Conservation (phyloP, 2,329 filamentous ascomycete genomes). For the Byssoonygena ceratinophila region DNA sequence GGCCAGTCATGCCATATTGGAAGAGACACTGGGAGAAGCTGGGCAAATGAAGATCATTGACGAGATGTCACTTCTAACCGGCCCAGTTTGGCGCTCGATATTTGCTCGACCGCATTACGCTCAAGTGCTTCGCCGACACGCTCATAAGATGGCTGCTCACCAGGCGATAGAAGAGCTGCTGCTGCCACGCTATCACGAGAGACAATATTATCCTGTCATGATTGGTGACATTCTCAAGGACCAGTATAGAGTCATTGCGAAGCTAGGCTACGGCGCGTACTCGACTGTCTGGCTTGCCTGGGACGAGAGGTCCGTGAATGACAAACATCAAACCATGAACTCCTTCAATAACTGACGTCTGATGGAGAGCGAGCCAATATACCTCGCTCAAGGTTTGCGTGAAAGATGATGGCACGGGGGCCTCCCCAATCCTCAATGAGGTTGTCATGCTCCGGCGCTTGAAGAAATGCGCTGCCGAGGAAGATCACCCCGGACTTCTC, state of each 20-base stretch:
- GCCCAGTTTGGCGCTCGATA: neutral
- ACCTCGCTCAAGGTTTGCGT: constrained; percentile 19
- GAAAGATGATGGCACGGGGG: constrained; percentile 8
- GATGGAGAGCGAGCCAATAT: constrained; percentile 15
- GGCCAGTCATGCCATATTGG: too few relatives aligned
- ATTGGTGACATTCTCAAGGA: constrained; percentile 19
- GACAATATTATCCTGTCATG: constrained; percentile 19
- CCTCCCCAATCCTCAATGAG: constrained; percentile 19
- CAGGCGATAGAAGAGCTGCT: constrained; percentile 9
- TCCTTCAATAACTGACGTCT: constrained; percentile 2
- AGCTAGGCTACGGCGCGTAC: constrained; percentile 22
- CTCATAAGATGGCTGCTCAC: neutral
- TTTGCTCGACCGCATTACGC: neutral
- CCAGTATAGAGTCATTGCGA: constrained; percentile 20
- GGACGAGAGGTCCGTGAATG: constrained; percentile 13
- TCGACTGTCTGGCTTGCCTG: constrained; percentile 22
- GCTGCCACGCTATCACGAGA: constrained; percentile 16
- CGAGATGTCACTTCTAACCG: neutral
- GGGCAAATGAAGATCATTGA: neutral
- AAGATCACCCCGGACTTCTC: constrained; percentile 16
- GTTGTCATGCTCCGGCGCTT: constrained; percentile 19
- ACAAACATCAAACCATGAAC: neutral
- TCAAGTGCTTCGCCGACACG: neutral
- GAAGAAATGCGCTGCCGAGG: constrained; percentile 12
- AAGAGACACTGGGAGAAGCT: neutral